Evolutionary conservation across 139 green algal species (phyloP), one percentile per base, ranked within the genome.

Genomic region (Chlorella sp.): DNA sequence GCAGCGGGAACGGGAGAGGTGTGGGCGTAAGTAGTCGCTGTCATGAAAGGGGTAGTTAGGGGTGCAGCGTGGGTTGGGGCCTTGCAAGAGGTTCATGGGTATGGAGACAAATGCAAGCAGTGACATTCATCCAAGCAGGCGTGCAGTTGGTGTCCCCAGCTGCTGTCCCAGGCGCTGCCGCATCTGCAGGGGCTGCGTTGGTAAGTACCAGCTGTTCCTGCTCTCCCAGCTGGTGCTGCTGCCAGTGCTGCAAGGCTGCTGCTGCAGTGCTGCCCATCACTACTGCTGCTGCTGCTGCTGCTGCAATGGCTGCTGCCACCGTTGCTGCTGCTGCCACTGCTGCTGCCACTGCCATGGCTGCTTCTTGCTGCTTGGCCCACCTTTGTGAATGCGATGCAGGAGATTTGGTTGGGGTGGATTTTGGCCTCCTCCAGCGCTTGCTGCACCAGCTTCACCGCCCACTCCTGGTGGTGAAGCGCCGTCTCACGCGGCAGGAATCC

Each of bases 401-500:
- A 87, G 19, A 99, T 93, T 24, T 97, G 86, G 26, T 78, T 14
- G 2, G 93, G 91, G 3, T 66, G 87, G 24, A 98, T 30, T 7
- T 79, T 75, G 1, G 96, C 97, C 66, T 96, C 91, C 11, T 94
- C 39, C 30, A 98, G 86, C 3, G 96, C 95, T 75, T 96, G 39
- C 76, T 96, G 85, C 32, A 97, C 94, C 15, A 98, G 89, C 21
- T 81, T 32, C 11, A 98, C 30, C 39, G 85, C 82, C 89, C 91
- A 92, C 68, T 91, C 61, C 86, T 97, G 96, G 90, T 99, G 97
- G 82, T 99, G 97, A 34, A 94, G 57, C 0, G 97, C 96, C 1
- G 97, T 99, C 86, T 99, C 94, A 0, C 94, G 84, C 3, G 97
- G 97, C 30, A 99, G 90, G 86, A 99, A 99, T 22, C 97, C 97